phyloP scores from a whole-genome alignment of 139 green algal genomes.

The Desmodesmus armatus region DNA sequence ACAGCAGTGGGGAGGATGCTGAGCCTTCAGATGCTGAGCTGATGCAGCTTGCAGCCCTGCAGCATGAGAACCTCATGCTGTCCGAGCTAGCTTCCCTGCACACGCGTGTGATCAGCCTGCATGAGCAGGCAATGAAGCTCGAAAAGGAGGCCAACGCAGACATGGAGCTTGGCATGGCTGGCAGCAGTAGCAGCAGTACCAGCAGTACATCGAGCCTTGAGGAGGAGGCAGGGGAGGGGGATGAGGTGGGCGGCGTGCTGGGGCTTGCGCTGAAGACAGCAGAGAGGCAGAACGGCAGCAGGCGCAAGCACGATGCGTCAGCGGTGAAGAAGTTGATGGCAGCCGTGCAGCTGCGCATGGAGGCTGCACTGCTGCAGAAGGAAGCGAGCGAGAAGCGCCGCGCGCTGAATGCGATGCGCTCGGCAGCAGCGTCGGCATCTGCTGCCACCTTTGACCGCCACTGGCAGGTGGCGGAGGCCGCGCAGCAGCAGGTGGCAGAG shows the following conservation, averaged over 20 bases:
- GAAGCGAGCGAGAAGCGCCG: conserved; percentile 4
- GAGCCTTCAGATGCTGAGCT: conserved; percentile 12
- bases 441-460: no score
- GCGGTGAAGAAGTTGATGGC: conserved; percentile 10
- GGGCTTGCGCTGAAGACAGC: conserved; percentile 1
- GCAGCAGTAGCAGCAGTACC: neutral
- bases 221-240: neutral
- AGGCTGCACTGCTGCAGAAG: conserved; percentile 27
- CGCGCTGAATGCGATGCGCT: neutral
- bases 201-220: no score
- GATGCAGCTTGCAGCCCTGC: conserved; percentile 26
- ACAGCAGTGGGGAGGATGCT: neutral
- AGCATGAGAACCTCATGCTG: conserved; percentile 32
- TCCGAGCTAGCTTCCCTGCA: conserved; percentile 15
- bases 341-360: conserved; percentile 37
- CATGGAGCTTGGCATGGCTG: neutral
- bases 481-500: neutral
- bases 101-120: neutral
- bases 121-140: neutral
- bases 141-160: conserved; percentile 7
- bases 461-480: no score
- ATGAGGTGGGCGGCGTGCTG: conserved; percentile 22
- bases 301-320: neutral
- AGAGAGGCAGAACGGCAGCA: neutral
- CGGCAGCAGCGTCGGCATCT: no score